Base-by-base conservation (phyloP, 495 filamentous ascomycete species). In the Halenospora varia region DNA sequence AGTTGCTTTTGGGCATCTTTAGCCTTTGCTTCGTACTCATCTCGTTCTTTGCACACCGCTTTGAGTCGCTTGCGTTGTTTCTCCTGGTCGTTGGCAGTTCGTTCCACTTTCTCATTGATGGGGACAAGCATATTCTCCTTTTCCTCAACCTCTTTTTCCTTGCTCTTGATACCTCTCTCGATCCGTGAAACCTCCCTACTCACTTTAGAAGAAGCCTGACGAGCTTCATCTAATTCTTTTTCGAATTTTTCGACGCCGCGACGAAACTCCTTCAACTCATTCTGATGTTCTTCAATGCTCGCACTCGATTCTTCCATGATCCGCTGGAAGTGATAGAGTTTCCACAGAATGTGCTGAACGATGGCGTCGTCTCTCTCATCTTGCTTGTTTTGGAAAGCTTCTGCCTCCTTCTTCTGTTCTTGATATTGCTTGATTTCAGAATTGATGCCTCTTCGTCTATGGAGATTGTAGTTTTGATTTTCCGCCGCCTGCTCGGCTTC, bases 401-500 rank as follows among this genome's bases (percentile, higher is more conserved):
- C 94, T 9, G 93, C 93, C 65, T 97, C 95, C 51, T 88, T 86
- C 76, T 99, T 97, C 73, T 97, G 93, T 68, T 97, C 90, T 60
- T 94, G 89, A 64, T 96, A 97, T 64, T 96, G 90, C 71, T 93
- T 96, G 65, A 99, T 93, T 70, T 99, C 94, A 0, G 90, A 93
- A 70, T 99, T 99, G 75, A 97, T 96, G 22, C 86, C 92, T 62
- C 94, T 83, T 13, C 95, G 88, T 54, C 92, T 82, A 65, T 92
- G 87, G 15, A 97, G 83, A 69, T 93, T 88, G 62, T 88, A 86
- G 40, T 83, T 89, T 56, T 96, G 88, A 56, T 94, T 88, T 59
- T 99, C 94, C 2, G 85, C 81, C 10, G 93, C 90, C 62, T 90
- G 86, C 62, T 96, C 90, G 6, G 87, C 84, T 67, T 94, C 90